Percentiles rank a stretch among this genome's conserved stretches.
These are phyloP conservation scores for Pythium dissotocum DNA, from an alignment of 352 stramenopile genomes.

Conservation along the genomic window DNA sequence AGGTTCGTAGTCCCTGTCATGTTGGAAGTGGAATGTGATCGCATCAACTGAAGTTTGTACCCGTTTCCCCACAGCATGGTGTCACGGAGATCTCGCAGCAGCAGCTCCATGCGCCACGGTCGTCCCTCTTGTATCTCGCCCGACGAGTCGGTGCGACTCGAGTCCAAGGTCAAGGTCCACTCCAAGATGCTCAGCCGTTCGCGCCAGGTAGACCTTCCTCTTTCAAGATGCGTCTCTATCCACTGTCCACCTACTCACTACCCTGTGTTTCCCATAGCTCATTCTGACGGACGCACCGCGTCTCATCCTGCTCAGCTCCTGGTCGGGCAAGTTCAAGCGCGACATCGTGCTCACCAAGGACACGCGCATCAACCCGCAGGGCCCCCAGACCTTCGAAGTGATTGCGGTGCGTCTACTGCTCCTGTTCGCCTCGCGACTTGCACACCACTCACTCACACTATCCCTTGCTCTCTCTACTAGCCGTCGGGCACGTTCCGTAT, in stretches of 20 bases:
- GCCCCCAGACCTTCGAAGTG: constrained; percentile 76
- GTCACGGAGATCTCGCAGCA: constrained; percentile 56
- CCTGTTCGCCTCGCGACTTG: not conserved
- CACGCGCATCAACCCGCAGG: constrained; percentile 70
- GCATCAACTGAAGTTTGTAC: not conserved
- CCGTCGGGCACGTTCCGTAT: constrained; percentile 61
- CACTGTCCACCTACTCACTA: not conserved
- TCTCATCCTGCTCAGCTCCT: constrained; percentile 68
- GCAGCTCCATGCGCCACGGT: constrained; percentile 55
- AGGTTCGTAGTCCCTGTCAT: constrained; percentile 25
- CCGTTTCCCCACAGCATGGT: constrained; percentile 7
- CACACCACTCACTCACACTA: not conserved
- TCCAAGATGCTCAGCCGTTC: constrained; percentile 80
- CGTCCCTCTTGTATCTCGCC: constrained; percentile 59
- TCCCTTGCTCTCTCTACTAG: constrained; percentile 26
- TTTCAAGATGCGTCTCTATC: not conserved
- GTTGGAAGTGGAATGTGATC: not conserved
- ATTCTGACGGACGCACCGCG: constrained; percentile 72
- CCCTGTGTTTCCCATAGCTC: constrained; percentile 32
- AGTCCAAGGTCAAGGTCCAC: constrained; percentile 77
- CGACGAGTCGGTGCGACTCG: constrained; percentile 68
- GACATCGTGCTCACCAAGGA: constrained; percentile 62
- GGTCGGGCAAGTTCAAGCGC: constrained; percentile 71
- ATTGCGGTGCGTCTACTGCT: constrained; percentile 49
- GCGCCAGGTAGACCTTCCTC: constrained; percentile 43